Percentiles rank a stretch among this genome's conserved stretches.
Conservation (phyloP, 495 filamentous ascomycete species). For the Massariosphaeria phaeospora region DNA sequence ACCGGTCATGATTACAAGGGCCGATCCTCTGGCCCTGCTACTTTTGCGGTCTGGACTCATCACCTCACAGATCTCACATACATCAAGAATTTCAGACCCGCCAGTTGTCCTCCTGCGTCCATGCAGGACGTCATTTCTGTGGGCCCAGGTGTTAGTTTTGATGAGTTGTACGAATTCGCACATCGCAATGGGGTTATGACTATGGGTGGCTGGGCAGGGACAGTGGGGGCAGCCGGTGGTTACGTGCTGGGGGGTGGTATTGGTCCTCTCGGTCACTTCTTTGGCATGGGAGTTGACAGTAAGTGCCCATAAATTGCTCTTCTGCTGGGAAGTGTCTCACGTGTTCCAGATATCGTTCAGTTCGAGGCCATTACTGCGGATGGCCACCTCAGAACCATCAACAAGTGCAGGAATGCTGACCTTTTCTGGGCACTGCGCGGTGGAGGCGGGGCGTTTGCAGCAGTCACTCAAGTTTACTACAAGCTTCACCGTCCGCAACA, state of each 20-base stretch:
- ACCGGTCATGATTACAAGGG: slow-evolving; percentile 21
- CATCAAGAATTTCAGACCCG: no score
- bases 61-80: slow-evolving; percentile 3
- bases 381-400: neutral
- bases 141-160: slow-evolving; percentile 2
- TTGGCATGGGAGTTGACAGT: slow-evolving; percentile 60
- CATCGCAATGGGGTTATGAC: neutral
- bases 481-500: no score
- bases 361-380: slow-evolving; percentile 26
- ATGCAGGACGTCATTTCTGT: slow-evolving; percentile 16
- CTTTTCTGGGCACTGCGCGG: slow-evolving; percentile 9
- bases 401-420: neutral
- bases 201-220: slow-evolving; percentile 43
- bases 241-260: slow-evolving; percentile 61
- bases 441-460: no score
- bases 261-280: slow-evolving; percentile 46
- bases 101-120: slow-evolving; percentile 1
- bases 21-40: slow-evolving; percentile 10
- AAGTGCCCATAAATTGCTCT: no score
- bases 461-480: no score
- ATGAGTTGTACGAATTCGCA: neutral
- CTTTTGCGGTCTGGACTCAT: slow-evolving; percentile 15
- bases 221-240: slow-evolving; percentile 52
- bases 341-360: no score
- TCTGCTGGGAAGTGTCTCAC: no score